These are phyloP conservation scores for Amanita brunnescens DNA, from an alignment of 768 basidiomycete genomes.

Conservation along the genomic window DNA sequence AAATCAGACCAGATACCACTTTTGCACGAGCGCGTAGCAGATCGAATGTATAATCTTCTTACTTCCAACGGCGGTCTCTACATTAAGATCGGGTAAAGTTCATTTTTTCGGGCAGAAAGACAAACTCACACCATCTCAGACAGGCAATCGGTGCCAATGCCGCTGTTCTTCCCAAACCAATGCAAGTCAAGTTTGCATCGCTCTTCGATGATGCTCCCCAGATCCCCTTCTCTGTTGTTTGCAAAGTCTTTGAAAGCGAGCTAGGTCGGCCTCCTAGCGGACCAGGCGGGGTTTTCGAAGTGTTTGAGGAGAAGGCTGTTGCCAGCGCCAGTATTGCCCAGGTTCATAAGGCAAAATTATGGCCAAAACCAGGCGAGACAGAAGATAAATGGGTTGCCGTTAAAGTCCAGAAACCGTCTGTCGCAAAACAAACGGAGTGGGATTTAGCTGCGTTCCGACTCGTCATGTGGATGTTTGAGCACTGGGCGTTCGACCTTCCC, in stretches of 20 bases:
- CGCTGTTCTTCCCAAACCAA: constrained; percentile 72
- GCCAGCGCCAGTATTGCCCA: constrained; percentile 92
- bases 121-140: constrained; percentile 22
- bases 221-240: constrained; percentile 63
- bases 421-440: constrained; percentile 80
- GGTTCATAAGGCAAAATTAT: constrained; percentile 69
- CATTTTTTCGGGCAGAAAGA: background rate
- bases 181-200: constrained; percentile 73
- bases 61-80: constrained; percentile 80
- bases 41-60: constrained; percentile 67
- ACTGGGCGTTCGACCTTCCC: constrained; percentile 80
- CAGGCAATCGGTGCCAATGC: constrained; percentile 84
- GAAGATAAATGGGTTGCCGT: constrained; percentile 76
- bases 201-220: constrained; percentile 88
- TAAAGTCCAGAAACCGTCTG: constrained; percentile 87
- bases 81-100: constrained; percentile 61
- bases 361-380: constrained; percentile 30
- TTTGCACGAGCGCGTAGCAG: constrained; percentile 79
- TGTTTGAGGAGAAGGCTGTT: constrained; percentile 67
- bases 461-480: constrained; percentile 75
- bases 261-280: constrained; percentile 58
- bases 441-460: constrained; percentile 62
- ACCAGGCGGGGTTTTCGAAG: constrained; percentile 67
- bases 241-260: constrained; percentile 58
- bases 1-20: constrained; percentile 67